Evolutionary conservation across 306 rosid species (phyloP).

Genomic region (Boehmeria nivea): DNA sequence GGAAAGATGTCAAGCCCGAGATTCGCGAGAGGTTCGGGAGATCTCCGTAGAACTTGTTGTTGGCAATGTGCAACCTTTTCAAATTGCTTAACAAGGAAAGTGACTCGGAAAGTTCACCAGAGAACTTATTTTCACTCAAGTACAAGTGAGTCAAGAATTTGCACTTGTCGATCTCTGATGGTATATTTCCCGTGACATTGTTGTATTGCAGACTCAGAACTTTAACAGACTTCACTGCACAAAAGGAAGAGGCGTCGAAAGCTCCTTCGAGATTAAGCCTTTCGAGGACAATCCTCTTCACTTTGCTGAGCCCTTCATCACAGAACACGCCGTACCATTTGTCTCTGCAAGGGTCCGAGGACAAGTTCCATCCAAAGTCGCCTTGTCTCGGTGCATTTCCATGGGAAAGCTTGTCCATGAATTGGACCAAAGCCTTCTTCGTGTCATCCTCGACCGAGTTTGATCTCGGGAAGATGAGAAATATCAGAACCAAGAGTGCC

Average conservation of each 20-base stretch:
- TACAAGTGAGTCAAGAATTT: constrained; percentile 38
- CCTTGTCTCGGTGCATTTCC: constrained; percentile 13
- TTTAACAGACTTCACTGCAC: constrained; percentile 24
- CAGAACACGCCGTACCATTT: constrained; percentile 51
- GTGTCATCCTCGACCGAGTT: constrained; percentile 39
- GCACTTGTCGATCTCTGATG: constrained; percentile 43
- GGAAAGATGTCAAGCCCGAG: constrained; percentile 43
- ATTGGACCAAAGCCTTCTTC: constrained; percentile 32
- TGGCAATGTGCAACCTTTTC: constrained; percentile 34
- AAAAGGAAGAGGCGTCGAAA: constrained; percentile 37
- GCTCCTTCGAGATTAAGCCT: constrained; percentile 26
- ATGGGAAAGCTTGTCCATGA: constrained; percentile 60
- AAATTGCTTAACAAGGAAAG: constrained; percentile 30
- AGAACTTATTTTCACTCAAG: constrained; percentile 40
- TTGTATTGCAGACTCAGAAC: constrained; percentile 35
- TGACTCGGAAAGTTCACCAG: constrained; percentile 44
- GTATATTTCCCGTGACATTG: constrained; percentile 29
- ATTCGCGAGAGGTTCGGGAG: constrained; percentile 42
- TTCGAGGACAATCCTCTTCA: constrained; percentile 39
- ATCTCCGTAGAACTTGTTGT: constrained; percentile 40
- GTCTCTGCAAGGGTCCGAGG: constrained; percentile 51
- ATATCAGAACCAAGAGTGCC: constrained; percentile 22
- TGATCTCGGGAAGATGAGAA: constrained; percentile 23
- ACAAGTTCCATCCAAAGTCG: constrained; percentile 53
- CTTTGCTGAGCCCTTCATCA: constrained; percentile 8